phyloP scores from a whole-genome alignment of 306 rosid genomes.

The Amphicarpaea edgeworthii region DNA sequence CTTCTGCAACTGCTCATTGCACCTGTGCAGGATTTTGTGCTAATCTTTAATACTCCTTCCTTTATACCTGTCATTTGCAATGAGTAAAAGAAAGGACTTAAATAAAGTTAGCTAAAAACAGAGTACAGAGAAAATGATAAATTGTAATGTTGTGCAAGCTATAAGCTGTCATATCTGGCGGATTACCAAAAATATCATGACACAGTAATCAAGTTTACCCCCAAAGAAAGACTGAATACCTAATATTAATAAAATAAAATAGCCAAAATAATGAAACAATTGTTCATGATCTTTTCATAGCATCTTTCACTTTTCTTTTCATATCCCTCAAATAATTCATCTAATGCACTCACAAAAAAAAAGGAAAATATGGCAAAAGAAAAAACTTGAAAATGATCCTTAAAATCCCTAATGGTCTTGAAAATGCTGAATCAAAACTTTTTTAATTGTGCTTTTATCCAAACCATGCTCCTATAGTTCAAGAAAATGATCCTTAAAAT shows the following conservation, averaged over 20 bases:
- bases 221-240: not conserved
- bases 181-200: constrained; percentile 21
- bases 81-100: constrained; percentile 31
- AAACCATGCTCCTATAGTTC: no score
- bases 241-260: constrained; percentile 4
- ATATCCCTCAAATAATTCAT: constrained; percentile 16
- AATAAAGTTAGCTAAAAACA: constrained; percentile 11
- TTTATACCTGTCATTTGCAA: constrained; percentile 69
- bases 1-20: constrained; percentile 88
- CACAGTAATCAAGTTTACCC: not conserved
- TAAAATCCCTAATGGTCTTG: no score
- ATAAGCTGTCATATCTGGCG: constrained; percentile 12
- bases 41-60: constrained; percentile 82
- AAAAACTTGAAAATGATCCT: no score
- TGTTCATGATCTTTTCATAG: constrained; percentile 23
- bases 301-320: not conserved
- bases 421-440: no score
- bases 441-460: no score
- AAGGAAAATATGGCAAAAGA: constrained; percentile 1
- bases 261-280: not conserved
- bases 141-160: not conserved
- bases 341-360: not conserved
- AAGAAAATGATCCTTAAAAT: no score
- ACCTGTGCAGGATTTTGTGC: constrained; percentile 86
- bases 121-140: constrained; percentile 14